Conservation (phyloP, 2,329 filamentous ascomycete genomes). For the Paecilomyces niveus region DNA sequence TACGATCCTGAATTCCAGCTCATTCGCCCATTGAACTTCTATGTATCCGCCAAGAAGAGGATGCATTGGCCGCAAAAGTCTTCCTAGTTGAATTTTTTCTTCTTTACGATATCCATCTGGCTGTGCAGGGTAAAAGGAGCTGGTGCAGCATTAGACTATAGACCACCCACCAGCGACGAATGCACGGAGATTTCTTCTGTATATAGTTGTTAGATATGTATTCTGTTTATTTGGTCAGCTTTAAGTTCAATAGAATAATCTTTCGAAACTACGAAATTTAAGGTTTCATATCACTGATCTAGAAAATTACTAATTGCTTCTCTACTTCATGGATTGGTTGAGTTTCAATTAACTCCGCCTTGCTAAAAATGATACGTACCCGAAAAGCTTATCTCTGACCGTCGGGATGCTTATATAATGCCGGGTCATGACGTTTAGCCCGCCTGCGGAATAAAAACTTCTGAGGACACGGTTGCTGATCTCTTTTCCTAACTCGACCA, state of each 20-base stretch:
- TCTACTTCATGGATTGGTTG: no score
- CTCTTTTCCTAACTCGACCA: background rate
- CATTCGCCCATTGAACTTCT: conserved; percentile 50
- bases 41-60: conserved; percentile 44
- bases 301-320: no score
- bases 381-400: no score
- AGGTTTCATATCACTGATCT: background rate
- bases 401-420: background rate
- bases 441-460: background rate
- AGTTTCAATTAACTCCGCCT: no score
- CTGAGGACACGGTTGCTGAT: background rate
- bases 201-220: background rate
- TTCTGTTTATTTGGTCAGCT: no score
- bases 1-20: conserved; percentile 56
- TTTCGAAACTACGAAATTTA: background rate
- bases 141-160: background rate
- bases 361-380: no score
- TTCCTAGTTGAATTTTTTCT: background rate
- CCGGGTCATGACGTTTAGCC: background rate
- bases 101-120: background rate
- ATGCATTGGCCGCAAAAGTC: conserved; percentile 39
- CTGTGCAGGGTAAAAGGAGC: background rate
- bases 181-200: background rate
- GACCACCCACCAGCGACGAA: no score
- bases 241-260: no score